Base-by-base conservation (phyloP, 768 basidiomycete species). In the Mycena sanguinolenta region DNA sequence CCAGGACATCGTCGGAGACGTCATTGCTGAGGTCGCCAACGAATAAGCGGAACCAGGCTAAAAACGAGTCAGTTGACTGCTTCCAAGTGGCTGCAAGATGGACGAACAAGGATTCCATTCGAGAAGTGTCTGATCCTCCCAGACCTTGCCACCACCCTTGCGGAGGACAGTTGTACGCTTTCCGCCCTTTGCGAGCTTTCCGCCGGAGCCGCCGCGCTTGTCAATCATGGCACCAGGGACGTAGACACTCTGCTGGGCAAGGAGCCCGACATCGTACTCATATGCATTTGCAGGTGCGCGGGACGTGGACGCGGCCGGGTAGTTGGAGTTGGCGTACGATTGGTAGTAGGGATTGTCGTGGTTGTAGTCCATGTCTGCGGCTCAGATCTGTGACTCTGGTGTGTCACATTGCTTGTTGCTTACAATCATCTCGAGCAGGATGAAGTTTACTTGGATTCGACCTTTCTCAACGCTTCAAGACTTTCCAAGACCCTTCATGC, bases 11-110 rank as follows among this genome's bases (percentile, higher is more conserved):
- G 77, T 99, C 98, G 58, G 95, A 96, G 49, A 99, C 96, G 81
- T 99, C 98, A 78, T 99, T 99, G 76, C 96, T 97, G 39, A 99
- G 88, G 80, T 99, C 97, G 49, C 98, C 98, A 25, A 99, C 96
- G 77, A 99, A 99, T 49, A 99, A 83, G 32, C 98, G 90, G 84
- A 97, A 99, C 97, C 97, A 98, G 17, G 95, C 96, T 97, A 67
- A 50, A 28, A 25, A 49, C 52, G 50, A 0, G 32, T 75, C 34
- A 74, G 72, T 74, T 49, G 10, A n/a, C n/a, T n/a, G 64, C 71
- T 54, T 68, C 38, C 19, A 62, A 21, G 28, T 10, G 5, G 28
- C 8, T 27, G 25, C 38, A 55, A 13, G 57, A 55, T 57, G n/a
- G 3, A 86, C 94, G 74, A 77, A 98, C 97, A 90, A 61, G 97